phyloP scores from a whole-genome alignment of 2,329 filamentous ascomycete genomes.

The Ophiostoma fasciatum region DNA sequence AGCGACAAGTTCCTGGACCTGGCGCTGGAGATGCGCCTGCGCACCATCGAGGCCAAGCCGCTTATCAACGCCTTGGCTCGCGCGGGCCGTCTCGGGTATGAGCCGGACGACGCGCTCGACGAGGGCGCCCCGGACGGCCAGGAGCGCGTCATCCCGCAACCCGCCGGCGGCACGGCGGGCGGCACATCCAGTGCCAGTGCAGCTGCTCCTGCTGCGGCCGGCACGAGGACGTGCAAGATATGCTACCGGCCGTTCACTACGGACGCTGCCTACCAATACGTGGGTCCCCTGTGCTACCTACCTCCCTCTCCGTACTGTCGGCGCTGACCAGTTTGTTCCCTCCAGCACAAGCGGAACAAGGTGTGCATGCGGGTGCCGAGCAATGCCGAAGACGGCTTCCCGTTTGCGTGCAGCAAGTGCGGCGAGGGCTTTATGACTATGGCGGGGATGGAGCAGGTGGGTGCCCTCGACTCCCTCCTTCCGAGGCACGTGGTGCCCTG shows the following conservation, averaged over 20 bases:
- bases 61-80: constrained; percentile 42
- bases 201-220: too few relatives aligned
- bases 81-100: constrained; percentile 42
- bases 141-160: constrained; percentile 23
- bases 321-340: constrained; percentile 3
- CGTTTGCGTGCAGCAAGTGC: constrained; percentile 29
- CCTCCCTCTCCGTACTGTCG: too few relatives aligned
- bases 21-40: constrained; percentile 34
- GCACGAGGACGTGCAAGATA: too few relatives aligned
- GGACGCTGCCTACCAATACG: too few relatives aligned
- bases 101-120: constrained; percentile 33
- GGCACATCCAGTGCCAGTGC: neutral
- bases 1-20: constrained; percentile 36
- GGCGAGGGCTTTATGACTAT: constrained; percentile 28
- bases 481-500: too few relatives aligned
- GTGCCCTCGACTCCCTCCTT: too few relatives aligned
- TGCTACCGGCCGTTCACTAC: too few relatives aligned
- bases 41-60: constrained; percentile 36
- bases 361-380: constrained; percentile 11
- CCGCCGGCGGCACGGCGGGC: too few relatives aligned
- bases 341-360: constrained; percentile 1
- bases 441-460: constrained; percentile 27
- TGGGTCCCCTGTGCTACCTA: too few relatives aligned
- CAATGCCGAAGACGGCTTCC: constrained; percentile 16
- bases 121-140: constrained; percentile 21